Evolutionary conservation across 345 rosid species (phyloP), one percentile per base, ranked within the genome.

Genomic region (Boechera divaricarpa): DNA sequence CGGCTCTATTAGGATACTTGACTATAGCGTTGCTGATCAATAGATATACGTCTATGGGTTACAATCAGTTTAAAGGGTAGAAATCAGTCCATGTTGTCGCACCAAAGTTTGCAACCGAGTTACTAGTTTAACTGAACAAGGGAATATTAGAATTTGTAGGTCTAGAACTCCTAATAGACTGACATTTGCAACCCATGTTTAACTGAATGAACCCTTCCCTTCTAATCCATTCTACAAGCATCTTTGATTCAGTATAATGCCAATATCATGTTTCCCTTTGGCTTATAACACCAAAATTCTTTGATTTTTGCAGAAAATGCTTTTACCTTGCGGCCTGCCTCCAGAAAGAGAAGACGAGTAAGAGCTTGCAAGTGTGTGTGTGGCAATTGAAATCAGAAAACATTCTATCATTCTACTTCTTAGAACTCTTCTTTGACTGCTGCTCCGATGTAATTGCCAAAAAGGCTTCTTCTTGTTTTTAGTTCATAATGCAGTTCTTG

Each of bases 271-370:
- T 68, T 36, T 38, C 28, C 31, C 7, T 4, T 26, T 13, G 38
- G 31, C 6, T 29, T n/a, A 7, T 55, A 67, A 75, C 39, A 42
- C 1, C 7, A 10, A 62, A 6, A n/a, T 12, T n/a, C 12, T 42
- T 51, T 69, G 63, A 3, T 2, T 42, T 78, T 31, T 81, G 86
- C 85, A 95, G 97, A 95, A 95, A 95, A 92, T 95, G 98, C 98
- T 92, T 57, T 47, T 89, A 82, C 98, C 98, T 10, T 92, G 98
- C n/a, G 97, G 98, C 48, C 84, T 94, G 38, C 95, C 98, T 10
- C 98, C 95, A 0, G 97, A 94, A 73, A 90, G 98, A 86, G 98
- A 90, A 87, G 98, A 90, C 38, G 97, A 92, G 52, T 92, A 74
- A 62, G 26, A 54, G 59, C 57, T 42, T 69, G 55, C 77, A 58